Base-by-base conservation (phyloP, 495 filamentous ascomycete species). In the Xylaria palmicola region DNA sequence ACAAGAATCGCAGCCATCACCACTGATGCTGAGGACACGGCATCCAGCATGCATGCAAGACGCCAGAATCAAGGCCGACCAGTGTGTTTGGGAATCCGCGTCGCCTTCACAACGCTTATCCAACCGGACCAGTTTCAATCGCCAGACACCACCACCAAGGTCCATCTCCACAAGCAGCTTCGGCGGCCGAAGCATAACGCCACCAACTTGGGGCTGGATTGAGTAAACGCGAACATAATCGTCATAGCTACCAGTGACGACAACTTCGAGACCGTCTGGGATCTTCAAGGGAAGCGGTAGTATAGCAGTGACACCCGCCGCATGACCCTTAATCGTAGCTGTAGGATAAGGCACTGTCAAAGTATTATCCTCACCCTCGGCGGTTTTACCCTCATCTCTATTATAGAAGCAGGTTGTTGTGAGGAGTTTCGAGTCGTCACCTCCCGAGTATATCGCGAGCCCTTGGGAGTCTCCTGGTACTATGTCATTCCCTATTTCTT, bases 41-140 rank as follows among this genome's bases (percentile, higher is more conserved):
- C 83, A 83, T 13, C 94, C 94, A 1, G 86, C 90, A 76, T 96
- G 90, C 94, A 98, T 98, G 68, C 93, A 97, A 49, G 90, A 94
- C 13, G 88, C 94, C 58, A 98, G 76, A 24, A 98, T 80, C 45
- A 82, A 64, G 8, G 81, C 81, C 13, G 52, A 71, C 69, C 74
- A 77, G 17, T 56, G 41, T 15, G 17, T 45, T 36, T 53, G 58
- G 27, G 29, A 17, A 15, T 15, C 29, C 45, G 32, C 15, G 6
- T 32, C 30, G 10, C 48, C 60, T 17, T 55, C 55, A 27, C 64
- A 60, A 20, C 49, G 47, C 10, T 55, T 62, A 1, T 72, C 55
- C 37, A 90, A 62, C 62, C 87, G 87, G 19, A 92, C 66, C 44
- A 90, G 64, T 66, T 89, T 89, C 62, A 98, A 68, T 61, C 93